Evolutionary conservation across 176 grass and related monocot species (phyloP).

Genomic region (Oryza officinalis): DNA sequence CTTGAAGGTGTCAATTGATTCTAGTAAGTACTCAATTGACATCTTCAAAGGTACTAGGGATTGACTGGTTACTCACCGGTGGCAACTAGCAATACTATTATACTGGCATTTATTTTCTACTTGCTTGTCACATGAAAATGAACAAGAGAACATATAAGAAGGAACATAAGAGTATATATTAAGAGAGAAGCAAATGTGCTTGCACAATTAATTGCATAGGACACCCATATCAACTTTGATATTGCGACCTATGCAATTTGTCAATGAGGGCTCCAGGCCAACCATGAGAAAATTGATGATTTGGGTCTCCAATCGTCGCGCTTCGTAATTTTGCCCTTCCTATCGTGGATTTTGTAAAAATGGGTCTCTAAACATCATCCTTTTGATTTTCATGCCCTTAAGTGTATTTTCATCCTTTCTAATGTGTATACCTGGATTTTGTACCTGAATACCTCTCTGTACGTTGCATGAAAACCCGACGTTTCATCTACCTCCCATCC

Average conservation of each 20-base stretch:
- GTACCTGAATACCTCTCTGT: too few species aligned
- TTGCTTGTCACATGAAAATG: constrained; percentile 17
- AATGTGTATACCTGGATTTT: too few species aligned
- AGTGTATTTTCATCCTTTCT: too few species aligned
- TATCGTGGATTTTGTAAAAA: too few species aligned
- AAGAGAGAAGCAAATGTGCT: constrained; percentile 34
- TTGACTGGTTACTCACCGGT: not conserved
- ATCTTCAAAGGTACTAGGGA: too few species aligned
- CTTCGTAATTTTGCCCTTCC: too few species aligned
- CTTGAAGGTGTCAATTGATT: not conserved
- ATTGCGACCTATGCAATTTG: constrained; percentile 70
- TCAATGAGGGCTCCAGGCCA: constrained; percentile 63
- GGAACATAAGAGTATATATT: constrained; percentile 39
- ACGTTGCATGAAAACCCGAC: too few species aligned
- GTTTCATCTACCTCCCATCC: too few species aligned
- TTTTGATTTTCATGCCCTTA: too few species aligned
- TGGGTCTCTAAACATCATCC: too few species aligned
- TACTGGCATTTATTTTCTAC: not conserved
- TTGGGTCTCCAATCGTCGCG: too few species aligned
- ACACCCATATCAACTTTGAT: constrained; percentile 66
- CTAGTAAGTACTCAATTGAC: too few species aligned
- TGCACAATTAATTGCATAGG: constrained; percentile 44
- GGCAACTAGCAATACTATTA: not conserved
- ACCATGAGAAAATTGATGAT: constrained; percentile 3
- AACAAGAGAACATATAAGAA: not conserved